Conservation (phyloP, 169 alveolate species). For the Babesia gibsoni region DNA sequence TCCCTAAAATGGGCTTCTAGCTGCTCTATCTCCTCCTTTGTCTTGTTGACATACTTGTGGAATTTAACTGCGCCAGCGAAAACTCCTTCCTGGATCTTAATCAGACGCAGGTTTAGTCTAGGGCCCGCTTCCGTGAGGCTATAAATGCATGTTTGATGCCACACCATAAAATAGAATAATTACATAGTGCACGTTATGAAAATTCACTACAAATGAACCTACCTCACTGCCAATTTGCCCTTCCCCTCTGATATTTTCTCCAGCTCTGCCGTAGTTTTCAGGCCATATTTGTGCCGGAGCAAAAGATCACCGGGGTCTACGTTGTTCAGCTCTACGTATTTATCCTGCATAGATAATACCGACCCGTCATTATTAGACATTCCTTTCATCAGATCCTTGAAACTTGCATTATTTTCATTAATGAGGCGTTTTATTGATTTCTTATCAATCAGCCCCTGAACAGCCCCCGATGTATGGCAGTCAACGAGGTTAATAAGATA, state of each 20-base stretch:
- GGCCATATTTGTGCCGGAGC: slow-evolving; percentile 43
- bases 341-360: neutral
- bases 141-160: neutral
- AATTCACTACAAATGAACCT: neutral
- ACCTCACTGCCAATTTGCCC: slow-evolving; percentile 49
- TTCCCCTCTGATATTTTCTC: slow-evolving; percentile 2
- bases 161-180: neutral
- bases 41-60: slow-evolving; percentile 66
- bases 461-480: slow-evolving; percentile 54
- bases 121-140: slow-evolving; percentile 72
- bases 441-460: slow-evolving; percentile 54
- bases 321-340: slow-evolving; percentile 46
- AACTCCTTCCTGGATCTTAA: slow-evolving; percentile 67
- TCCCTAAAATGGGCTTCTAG: slow-evolving; percentile 53
- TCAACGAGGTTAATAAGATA: slow-evolving; percentile 53
- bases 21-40: slow-evolving; percentile 54
- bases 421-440: slow-evolving; percentile 31
- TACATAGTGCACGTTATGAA: neutral
- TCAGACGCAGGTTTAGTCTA: slow-evolving; percentile 56
- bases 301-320: slow-evolving; percentile 20
- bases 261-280: slow-evolving; percentile 1
- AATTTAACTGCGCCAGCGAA: slow-evolving; percentile 69
- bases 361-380: neutral
- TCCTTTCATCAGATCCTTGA: slow-evolving; percentile 10
- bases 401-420: slow-evolving; percentile 21